phyloP scores from a whole-genome alignment of 306 rosid species.

The Cicer arietinum region DNA sequence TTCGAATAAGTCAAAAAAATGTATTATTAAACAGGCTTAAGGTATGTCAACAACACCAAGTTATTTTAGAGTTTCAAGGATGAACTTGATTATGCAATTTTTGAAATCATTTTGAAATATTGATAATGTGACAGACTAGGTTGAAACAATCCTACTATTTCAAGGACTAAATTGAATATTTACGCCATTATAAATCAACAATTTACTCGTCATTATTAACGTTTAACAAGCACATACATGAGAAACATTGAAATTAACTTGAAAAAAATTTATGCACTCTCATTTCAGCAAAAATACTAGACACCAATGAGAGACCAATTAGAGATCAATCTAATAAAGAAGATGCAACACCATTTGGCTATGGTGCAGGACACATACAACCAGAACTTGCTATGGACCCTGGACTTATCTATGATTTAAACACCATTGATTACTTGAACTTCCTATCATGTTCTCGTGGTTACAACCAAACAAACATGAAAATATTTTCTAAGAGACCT shows the following conservation, averaged over 20 bases:
- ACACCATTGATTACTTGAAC: slow-evolving; percentile 59
- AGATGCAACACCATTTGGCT: slow-evolving; percentile 63
- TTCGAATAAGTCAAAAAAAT: too few relatives aligned
- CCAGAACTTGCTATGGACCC: slow-evolving; percentile 70
- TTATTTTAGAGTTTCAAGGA: too few relatives aligned
- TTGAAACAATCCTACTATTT: too few relatives aligned
- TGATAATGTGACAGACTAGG: too few relatives aligned
- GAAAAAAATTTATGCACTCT: background rate
- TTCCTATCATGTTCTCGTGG: slow-evolving; percentile 66
- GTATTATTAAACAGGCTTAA: too few relatives aligned
- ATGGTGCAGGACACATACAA: slow-evolving; percentile 69
- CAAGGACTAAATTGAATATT: too few relatives aligned
- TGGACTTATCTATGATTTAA: slow-evolving; percentile 66
- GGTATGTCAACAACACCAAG: too few relatives aligned
- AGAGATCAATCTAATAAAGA: slow-evolving; percentile 34
- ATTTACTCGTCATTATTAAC: too few relatives aligned
- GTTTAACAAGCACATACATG: background rate
- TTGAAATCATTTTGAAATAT: too few relatives aligned
- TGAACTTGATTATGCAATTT: too few relatives aligned
- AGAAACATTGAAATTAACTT: background rate
- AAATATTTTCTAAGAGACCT: slow-evolving; percentile 25
- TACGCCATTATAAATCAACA: too few relatives aligned
- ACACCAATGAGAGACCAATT: slow-evolving; percentile 43
- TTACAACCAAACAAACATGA: slow-evolving; percentile 49
- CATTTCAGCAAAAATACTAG: slow-evolving; percentile 58